Base-by-base conservation (phyloP, 2,329 filamentous ascomycete species). In the Simplicillium aogashimaense region DNA sequence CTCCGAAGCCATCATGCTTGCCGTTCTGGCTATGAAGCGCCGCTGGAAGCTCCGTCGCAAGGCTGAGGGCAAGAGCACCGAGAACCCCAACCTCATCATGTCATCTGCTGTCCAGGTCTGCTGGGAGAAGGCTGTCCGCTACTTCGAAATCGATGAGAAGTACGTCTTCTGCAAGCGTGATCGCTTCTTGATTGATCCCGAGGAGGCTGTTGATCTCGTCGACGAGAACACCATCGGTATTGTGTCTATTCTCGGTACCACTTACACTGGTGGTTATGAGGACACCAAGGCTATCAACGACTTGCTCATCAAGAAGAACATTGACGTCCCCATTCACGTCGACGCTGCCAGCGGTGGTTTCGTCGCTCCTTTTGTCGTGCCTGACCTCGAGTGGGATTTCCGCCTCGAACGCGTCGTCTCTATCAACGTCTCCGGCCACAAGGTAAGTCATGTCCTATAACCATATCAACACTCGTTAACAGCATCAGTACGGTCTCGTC, bases 231-330 rank as follows among this genome's bases (percentile, higher is more conserved):
- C 78, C 10, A 95, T 97, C 53, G 90, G 90, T 44, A 95, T 95
- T 53, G 95, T 88, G 56, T 75, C 79, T 42, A 95, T 97, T 49
- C 65, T 97, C 3, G 90, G 89, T 8, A 92, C 87, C 3, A 97
- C 90, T 0, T 95, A 95, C 63, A 95, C 90, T 0, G 90, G 90
- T 4, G 84, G 95, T 67, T 94, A 97, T 53, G 90, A 95, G 64
- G 88, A 95, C 53, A 81, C 89, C 56, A 90, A 95, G 70, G 80
- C 75, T 10, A 84, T 97, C 63, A 95, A 95, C 53, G 87, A 95
- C 57, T 69, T 95, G 35, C 70, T 97, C 29, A 58, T 88, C 5
- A 68, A 88, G 69, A 80, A 72, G 43, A 70, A 76, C 32, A 71
- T 95, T 35, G 83, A 95, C 51, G 78, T 80, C 18, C 85, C 87